Evolutionary conservation across 2,329 filamentous ascomycete genomes (phyloP).

Genomic region (Penicillium olsonii): DNA sequence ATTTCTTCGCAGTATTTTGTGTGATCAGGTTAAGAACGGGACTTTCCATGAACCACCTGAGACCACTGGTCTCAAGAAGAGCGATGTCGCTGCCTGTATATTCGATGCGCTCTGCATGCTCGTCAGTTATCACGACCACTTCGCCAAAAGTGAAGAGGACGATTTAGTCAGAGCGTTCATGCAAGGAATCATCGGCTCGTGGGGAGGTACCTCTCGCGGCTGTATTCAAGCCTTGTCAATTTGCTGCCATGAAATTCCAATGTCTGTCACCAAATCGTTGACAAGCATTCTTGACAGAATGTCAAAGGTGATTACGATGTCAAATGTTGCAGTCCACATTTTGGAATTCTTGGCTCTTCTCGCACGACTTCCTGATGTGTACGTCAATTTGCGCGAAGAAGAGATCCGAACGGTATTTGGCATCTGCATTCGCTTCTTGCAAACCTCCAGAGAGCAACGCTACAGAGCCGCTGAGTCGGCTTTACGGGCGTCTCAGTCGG

Average conservation of each 20-base stretch:
- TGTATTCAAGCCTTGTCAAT: conserved; percentile 95
- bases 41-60: conserved; percentile 79
- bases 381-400: conserved; percentile 84
- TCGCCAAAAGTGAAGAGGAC: conserved; percentile 81
- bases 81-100: conserved; percentile 84
- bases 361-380: conserved; percentile 79
- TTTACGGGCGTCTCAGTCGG: conserved; percentile 37
- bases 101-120: conserved; percentile 86
- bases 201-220: conserved; percentile 83
- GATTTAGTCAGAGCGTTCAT: conserved; percentile 86
- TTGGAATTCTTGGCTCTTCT: conserved; percentile 92
- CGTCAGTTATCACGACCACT: conserved; percentile 84
- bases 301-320: conserved; percentile 93
- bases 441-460: conserved; percentile 72
- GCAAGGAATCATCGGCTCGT: conserved; percentile 72
- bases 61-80: conserved; percentile 77
- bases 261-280: conserved; percentile 81
- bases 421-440: conserved; percentile 90
- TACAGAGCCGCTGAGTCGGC: conserved; percentile 36
- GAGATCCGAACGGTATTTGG: conserved; percentile 94
- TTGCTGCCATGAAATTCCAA: conserved; percentile 90
- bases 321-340: conserved; percentile 89
- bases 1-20: conserved; percentile 72
- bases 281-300: conserved; percentile 88
- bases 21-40: conserved; percentile 77